Base-by-base conservation (phyloP, 345 rosid genomes). In the Turritis glabra region DNA sequence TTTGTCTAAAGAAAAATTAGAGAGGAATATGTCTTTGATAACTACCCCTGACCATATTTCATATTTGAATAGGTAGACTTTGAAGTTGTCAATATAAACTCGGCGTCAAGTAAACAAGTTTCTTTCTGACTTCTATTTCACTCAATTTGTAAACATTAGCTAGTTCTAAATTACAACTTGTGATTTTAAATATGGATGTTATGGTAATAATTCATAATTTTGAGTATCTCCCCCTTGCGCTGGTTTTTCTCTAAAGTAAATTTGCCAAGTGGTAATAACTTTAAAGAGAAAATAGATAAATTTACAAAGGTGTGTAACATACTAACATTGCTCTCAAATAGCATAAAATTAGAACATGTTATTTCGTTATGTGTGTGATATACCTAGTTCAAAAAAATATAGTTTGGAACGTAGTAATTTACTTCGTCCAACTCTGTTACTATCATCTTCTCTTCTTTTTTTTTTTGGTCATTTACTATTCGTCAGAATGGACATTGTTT, bases 11-110 rank as follows among this genome's bases (percentile, higher is more conserved):
- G 46, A 59, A 62, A 25, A 41, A 25, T 3, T 15, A 62, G 22
- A 13, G 6, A 43, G 0, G 67, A 43, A 43, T 43, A 17, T 63
- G 53, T 63, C 67, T n/a, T 64, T 48, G 69, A 19, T 47, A 47
- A 64, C 13, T 2, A 64, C 46, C 9, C 57, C 21, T 65, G 3
- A 22, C 71, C 71, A 23, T 66, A 48, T 18, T 64, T 66, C 19
- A 32, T 21, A 48, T 30, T 48, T 66, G 10, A 66, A 33, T 33
- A 7, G 4, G 19, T 30, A 32, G 9, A 33, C 32, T 22, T 50
- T 33, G 58, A 66, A 32, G n/a, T 35, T 50, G 19, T 66, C 71
- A 66, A 50, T 40, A 32, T 64, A 18, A 47, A 64, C 19, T 47
- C 29, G 5, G 18, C 43, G 56, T 18, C 27, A 18, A 38, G 12